Evolutionary conservation across 495 filamentous ascomycete genomes (phyloP), one percentile per base, ranked within the genome.

Genomic region (Daldinia vernicosa): DNA sequence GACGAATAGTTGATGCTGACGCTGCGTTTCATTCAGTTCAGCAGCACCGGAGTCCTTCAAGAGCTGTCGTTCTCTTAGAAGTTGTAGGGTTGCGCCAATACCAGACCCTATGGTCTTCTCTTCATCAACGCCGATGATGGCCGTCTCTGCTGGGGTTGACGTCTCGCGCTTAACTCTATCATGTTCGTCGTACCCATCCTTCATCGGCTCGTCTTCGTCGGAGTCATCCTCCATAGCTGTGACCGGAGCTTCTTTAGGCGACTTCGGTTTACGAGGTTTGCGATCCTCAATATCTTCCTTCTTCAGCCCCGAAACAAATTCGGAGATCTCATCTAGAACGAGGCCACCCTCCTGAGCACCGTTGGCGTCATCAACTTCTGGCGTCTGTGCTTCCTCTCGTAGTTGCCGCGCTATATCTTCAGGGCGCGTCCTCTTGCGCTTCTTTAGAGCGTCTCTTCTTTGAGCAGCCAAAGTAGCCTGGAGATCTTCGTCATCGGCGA

Each of bases 401-500:
- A 99, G 81, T 70, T 94, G 91, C 53, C 88, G 86, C 12, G 93
- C 95, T 70, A 99, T 83, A 70, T 98, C 95, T 75, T 93, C 93
- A 1, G 93, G 93, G 30, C 89, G 87, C 35, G 86, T 83, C 77
- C 88, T 91, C 83, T 95, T 96, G 26, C 94, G 89, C 80, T 96
- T 98, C 78, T 97, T 98, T 35, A 98, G 84, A 0, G 93, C 94
- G 17, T 88, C 86, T 60, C 89, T 87, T 72, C 95, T 86, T 75
- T 97, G 93, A 15, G 86, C 82, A 2, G 95, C 91, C 33, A 99
- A 84, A 1, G 91, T 90, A 14, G 92, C 88, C 80, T 98, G 95
- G 0, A 99, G 84, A 71, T 97, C 94, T 27, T 98, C 95, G 72
- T 98, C 95, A 74, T 98, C 95, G 3, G 91, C 88, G 72, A 98